These are phyloP conservation scores for Aspergillus transmontanensis DNA, from an alignment of 2,329 filamentous ascomycete genomes.

Conservation along the genomic window DNA sequence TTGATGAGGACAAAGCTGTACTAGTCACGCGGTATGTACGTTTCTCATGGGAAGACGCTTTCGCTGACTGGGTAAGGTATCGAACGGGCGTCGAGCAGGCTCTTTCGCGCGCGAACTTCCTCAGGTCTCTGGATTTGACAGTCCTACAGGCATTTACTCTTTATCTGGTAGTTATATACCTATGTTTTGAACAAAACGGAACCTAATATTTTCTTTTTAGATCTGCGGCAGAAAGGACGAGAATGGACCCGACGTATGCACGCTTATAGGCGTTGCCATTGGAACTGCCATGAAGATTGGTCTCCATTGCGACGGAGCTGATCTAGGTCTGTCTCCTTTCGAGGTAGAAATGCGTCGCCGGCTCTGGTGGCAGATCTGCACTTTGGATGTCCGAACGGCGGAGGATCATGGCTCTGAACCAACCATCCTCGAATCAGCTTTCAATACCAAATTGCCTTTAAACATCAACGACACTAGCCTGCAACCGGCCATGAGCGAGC, in stretches of 20 bases:
- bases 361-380: constrained; percentile 30
- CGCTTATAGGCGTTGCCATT: constrained; percentile 13
- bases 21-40: constrained; percentile 17
- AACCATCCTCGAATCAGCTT: constrained; percentile 15
- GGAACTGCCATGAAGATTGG: constrained; percentile 17
- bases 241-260: constrained; percentile 16
- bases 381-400: constrained; percentile 20
- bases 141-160: constrained; percentile 25
- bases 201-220: constrained; percentile 8
- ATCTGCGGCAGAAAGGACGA: constrained; percentile 18
- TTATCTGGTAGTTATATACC: constrained; percentile 20
- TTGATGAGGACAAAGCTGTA: constrained; percentile 13
- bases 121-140: constrained; percentile 16
- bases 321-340: constrained; percentile 12
- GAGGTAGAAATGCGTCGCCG: constrained; percentile 24
- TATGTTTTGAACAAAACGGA: too few relatives aligned
- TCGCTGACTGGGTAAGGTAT: constrained; percentile 18
- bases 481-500: constrained; percentile 14
- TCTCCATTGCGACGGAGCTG: constrained; percentile 16
- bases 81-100: constrained; percentile 21
- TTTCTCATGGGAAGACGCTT: not conserved
- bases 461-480: constrained; percentile 19
- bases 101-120: constrained; percentile 13
- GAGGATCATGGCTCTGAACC: constrained; percentile 17
- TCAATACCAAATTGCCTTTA: constrained; percentile 16